Evolutionary conservation across 371 early-diverging fungal species (phyloP).

Genomic region (Coemansia sp.): DNA sequence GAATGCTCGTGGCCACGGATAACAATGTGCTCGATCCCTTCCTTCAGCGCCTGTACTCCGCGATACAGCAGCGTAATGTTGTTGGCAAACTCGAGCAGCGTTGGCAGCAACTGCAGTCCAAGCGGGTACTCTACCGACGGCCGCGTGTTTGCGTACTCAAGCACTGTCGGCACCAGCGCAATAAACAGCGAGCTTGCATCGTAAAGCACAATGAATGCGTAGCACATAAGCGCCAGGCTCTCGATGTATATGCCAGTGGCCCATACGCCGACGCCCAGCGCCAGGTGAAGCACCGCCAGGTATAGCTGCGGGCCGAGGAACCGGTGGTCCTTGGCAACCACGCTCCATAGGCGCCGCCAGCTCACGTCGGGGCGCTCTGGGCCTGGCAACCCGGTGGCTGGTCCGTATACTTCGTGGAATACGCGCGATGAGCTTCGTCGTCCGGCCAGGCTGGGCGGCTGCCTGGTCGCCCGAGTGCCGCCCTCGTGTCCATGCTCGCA

Average conservation of each 20-base stretch:
- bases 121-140: constrained; percentile 36
- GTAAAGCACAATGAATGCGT: constrained; percentile 31
- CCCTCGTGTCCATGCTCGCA: no score
- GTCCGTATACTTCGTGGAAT: constrained; percentile 11
- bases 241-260: constrained; percentile 14
- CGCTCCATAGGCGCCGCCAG: constrained; percentile 35
- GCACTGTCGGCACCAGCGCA: constrained; percentile 23
- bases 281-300: constrained; percentile 13
- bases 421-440: constrained; percentile 7
- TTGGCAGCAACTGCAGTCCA: constrained; percentile 33
- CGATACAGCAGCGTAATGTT: constrained; percentile 39
- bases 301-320: constrained; percentile 36
- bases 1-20: constrained; percentile 26
- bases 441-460: background rate
- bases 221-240: constrained; percentile 35
- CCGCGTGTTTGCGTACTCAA: constrained; percentile 41
- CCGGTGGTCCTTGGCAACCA: constrained; percentile 25
- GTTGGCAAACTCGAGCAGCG: constrained; percentile 42
- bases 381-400: no score
- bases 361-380: constrained; percentile 10
- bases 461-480: background rate
- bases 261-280: constrained; percentile 20
- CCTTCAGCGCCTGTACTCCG: constrained; percentile 48
- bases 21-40: constrained; percentile 38
- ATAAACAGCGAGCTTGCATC: constrained; percentile 38